Evolutionary conservation across 176 grass and related monocot genomes (phyloP), one percentile per base, ranked within the genome.

Genomic region (Saccharum spontaneum): DNA sequence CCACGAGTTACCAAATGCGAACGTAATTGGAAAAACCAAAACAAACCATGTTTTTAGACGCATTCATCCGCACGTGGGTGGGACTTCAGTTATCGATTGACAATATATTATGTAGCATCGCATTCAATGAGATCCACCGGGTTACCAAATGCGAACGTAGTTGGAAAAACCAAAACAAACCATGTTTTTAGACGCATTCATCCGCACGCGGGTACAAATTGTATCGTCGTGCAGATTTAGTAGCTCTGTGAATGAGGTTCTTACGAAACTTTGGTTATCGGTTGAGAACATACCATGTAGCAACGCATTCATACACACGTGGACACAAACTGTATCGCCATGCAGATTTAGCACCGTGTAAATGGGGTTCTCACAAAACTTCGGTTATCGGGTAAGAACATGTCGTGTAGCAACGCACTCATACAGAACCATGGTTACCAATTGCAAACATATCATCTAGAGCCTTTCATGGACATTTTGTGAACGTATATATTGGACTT

Each of bases 261-360:
- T 7, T 20, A 18, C 6, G 1, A 54, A 16, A 5, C 17, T 54
- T 54, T 6, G 6, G 50, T 54, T 52, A 52, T 20, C 6, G 17
- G 0, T 54, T 1, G 16, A 52, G 1, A 54, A 20, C 50, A 54
- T 54, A 54, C 1, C 18, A 22, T 0, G 2, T 8, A 0, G 0
- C 18, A 8, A 59, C 14, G 0, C 20, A 59, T n/a, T 59, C 54
- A 59, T 59, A 9, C 20, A 59, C 52, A 55, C 2, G 20, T 59
- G 54, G 54, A 2, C 4, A 59, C 20, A 59, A 0, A 3, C 3
- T 59, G 4, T 59, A n/a, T n/a, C 8, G 20, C 0, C 20, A 8
- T 59, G 54, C 8, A 59, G 0, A 22, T 9, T 59, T 59, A 10
- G 8, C 54, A 57, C 17, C 2, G 20, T 2, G 20, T 57, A 2